Conservation (phyloP, 805 yeast genomes). For the Candida piceae region DNA sequence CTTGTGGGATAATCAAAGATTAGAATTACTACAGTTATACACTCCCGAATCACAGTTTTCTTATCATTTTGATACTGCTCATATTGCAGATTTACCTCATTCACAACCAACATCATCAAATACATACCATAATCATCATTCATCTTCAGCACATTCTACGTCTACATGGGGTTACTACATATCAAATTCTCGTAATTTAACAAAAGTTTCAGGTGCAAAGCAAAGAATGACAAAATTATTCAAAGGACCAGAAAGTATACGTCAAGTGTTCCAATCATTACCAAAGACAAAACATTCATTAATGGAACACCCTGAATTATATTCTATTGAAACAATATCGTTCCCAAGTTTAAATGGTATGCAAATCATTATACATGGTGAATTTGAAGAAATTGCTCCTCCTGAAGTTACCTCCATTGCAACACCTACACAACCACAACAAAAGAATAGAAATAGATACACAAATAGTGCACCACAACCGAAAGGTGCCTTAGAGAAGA, state of each 20-base stretch:
- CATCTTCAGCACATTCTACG: conserved; percentile 6
- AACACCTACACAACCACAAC: conserved; percentile 12
- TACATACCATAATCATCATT: conserved; percentile 8
- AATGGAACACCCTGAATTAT: conserved; percentile 54
- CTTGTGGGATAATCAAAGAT: conserved; percentile 77
- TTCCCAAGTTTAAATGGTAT: conserved; percentile 71
- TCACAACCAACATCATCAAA: conserved; percentile 5
- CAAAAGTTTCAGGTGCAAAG: conserved; percentile 51
- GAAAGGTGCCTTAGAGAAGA: conserved; percentile 40
- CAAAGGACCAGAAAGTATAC: conserved; percentile 65
- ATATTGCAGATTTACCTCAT: conserved; percentile 26
- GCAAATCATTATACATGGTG: conserved; percentile 78
- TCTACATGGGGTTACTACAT: conserved; percentile 60
- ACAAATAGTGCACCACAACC: conserved; percentile 1
- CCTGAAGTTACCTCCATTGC: conserved; percentile 35
- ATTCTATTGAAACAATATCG: conserved; percentile 75
- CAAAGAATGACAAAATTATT: conserved; percentile 55
- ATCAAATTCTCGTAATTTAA: conserved; percentile 70
- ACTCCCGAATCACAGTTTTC: conserved; percentile 85
- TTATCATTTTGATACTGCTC: conserved; percentile 64
- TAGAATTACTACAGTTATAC: conserved; percentile 66
- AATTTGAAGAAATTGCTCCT: conserved; percentile 60
- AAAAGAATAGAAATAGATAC: conserved; percentile 1
- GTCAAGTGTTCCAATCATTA: conserved; percentile 52
- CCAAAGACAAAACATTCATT: conserved; percentile 80